phyloP scores from a whole-genome alignment of 2,329 filamentous ascomycete species.

The Lasiodiplodia citricola region DNA sequence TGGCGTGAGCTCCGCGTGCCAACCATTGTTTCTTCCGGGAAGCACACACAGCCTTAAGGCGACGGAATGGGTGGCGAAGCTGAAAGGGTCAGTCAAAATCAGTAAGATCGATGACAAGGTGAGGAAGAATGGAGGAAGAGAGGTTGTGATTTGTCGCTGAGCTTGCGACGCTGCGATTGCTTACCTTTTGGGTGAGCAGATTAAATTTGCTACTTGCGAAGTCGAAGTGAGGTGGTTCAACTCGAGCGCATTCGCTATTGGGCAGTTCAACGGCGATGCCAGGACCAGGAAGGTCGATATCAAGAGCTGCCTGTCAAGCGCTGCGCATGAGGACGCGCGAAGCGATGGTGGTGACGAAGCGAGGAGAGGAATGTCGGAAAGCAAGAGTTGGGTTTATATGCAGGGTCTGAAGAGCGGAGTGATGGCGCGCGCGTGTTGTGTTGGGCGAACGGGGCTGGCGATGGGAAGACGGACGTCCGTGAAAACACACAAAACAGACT shows the following conservation, averaged over 20 bases:
- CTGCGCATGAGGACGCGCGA: too few species aligned
- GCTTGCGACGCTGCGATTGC: neutral
- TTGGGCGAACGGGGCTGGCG: conserved; percentile 1
- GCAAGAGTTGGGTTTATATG: neutral
- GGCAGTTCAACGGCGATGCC: neutral
- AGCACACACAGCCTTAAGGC: neutral
- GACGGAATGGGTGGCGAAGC: neutral
- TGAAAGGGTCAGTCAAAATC: neutral
- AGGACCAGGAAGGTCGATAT: neutral
- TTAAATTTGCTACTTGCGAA: neutral
- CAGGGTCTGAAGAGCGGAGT: neutral
- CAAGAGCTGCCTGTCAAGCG: neutral
- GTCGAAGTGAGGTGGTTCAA: neutral
- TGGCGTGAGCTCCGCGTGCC: neutral
- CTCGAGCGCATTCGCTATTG: neutral
- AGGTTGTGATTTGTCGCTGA: neutral
- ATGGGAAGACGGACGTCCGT: conserved; percentile 5
- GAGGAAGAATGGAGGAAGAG: neutral
- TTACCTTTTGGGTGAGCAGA: too few species aligned
- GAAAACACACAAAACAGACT: conserved; percentile 2
- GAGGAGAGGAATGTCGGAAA: neutral
- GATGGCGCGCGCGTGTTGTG: conserved; percentile 5
- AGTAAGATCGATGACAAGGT: neutral
- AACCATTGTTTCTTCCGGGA: neutral
- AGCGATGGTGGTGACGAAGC: neutral